Base-by-base conservation (phyloP, 2,329 filamentous ascomycete species). In the Calonectria naviculata region DNA sequence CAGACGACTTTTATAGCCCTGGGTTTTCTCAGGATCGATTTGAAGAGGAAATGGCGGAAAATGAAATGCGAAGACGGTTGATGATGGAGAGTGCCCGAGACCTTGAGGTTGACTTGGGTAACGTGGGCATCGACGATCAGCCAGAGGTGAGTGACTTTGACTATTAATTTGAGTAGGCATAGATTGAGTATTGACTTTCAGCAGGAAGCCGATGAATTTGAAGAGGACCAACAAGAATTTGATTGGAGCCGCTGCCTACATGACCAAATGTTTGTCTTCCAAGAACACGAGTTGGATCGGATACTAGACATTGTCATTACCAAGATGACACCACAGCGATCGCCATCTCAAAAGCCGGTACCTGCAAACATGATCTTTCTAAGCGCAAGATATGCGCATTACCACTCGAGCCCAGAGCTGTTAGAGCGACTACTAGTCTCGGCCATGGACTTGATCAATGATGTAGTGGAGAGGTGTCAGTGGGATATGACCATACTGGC, bases 61-160 rank as follows among this genome's bases (percentile, higher is more conserved):
- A 94, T 77, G 97, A 98, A 83, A 91, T 98, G 90, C 94, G 96
- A 80, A 90, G 96, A 74, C 91, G 97, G 36, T 95, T 99, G 92
- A 98, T 99, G 95, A 98, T 98, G 96, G 97, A 99, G 82, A 99
- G 97, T 80, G 96, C 97, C 7, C 93, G 97, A 75, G 98, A 99
- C 81, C 87, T 99, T 41, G 97, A 99, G 83, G 97, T 99, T 47
- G 97, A 99, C 79, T 84, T 99, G 67, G 97, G 96, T 15, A 99
- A 98, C 78, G 90, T 99, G 68, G 97, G 97, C 34, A 92, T 99
- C 78, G 97, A 99, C 80, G 97, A 99, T 81, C 93, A 97, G 79
- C 94, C 95, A 64, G 97, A 98, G 87, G 94, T 95, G 85, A 78
- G 89, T 75, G 29, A 24, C 4, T 24, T 29, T 12, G 5, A 31